Evolutionary conservation across 257 asterid genomes (phyloP).

Genomic region (Nyctanthes arbortristis): DNA sequence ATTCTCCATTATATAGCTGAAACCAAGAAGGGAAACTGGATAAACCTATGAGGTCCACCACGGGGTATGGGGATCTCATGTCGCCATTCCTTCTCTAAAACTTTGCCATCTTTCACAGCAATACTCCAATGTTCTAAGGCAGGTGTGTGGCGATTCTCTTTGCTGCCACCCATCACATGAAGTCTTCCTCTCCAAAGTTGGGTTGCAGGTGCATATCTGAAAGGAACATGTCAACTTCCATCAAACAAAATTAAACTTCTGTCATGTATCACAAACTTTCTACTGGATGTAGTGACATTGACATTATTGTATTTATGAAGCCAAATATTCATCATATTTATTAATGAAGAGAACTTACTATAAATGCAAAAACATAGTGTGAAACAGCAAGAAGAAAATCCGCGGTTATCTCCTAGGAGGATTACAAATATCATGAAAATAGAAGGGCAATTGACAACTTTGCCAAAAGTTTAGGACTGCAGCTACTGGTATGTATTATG

Average conservation of each 20-base stretch:
- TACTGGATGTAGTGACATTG: background rate
- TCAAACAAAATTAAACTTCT: background rate
- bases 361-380: background rate
- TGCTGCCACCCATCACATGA: slow-evolving; percentile 98
- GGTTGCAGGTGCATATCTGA: slow-evolving; percentile 95
- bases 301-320: background rate
- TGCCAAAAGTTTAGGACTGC: slow-evolving; percentile 4
- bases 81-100: slow-evolving; percentile 75
- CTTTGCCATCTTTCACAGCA: slow-evolving; percentile 84
- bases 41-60: slow-evolving; percentile 95
- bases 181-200: slow-evolving; percentile 94
- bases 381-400: background rate
- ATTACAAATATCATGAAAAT: background rate
- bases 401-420: background rate
- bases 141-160: slow-evolving; percentile 78
- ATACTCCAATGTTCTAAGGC: slow-evolving; percentile 88
- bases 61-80: slow-evolving; percentile 85
- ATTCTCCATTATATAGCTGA: background rate
- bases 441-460: slow-evolving; percentile 6
- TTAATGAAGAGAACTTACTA: background rate
- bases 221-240: slow-evolving; percentile 25
- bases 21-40: slow-evolving; percentile 15
- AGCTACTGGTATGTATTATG: slow-evolving; percentile 6
- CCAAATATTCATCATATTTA: background rate
- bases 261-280: background rate